Evolutionary conservation across 2,329 filamentous ascomycete species (phyloP), one percentile per base, ranked within the genome.

Genomic region (Stromatinia cepivora): DNA sequence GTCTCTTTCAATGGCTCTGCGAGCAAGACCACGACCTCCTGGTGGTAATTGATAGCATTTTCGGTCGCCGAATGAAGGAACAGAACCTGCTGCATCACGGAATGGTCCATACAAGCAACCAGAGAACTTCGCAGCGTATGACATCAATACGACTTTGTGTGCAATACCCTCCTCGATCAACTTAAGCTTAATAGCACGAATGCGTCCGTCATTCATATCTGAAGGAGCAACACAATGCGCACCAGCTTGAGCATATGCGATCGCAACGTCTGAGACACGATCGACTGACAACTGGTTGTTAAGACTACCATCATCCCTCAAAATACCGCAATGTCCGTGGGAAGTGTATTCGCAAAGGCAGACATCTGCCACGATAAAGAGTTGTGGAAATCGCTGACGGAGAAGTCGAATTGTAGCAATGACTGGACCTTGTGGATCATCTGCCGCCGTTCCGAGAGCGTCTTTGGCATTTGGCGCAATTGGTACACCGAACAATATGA

Each of bases 301-400:
- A 71, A 99, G 85, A 72, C 89, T 91, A 72, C 93, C 93, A 79
- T 99, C 95, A 74, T 97, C 93, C 69, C 93, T 89, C 58, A 99
- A 86, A 75, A 99, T 97, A 66, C 95, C 95, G 79, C 95, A 99
- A 83, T 99, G 95, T 57, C 95, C 95, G 80, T 99, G 95, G 9
- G 92, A 95, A 0, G 95, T 99, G 82, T 99, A 99, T 82, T 99
- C 95, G 86, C 95, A 99, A 10, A 99, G 90, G 79, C 95, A 98
- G 70, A 99, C 95, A 79, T 99, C 95, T 71, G 90, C 89, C 74
- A 91, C 90, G 76, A 99, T 92, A 82, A 96, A 98, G 71, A 99
- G 86, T 72, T 93, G 89, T 2, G 95, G 95, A 81, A 97, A 98
- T 52, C 89, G 86, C 73, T 92, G 87, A 75, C 93, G 90, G 69